Base-by-base conservation (phyloP, 495 filamentous ascomycete genomes). In the Penicillium samsonianum region DNA sequence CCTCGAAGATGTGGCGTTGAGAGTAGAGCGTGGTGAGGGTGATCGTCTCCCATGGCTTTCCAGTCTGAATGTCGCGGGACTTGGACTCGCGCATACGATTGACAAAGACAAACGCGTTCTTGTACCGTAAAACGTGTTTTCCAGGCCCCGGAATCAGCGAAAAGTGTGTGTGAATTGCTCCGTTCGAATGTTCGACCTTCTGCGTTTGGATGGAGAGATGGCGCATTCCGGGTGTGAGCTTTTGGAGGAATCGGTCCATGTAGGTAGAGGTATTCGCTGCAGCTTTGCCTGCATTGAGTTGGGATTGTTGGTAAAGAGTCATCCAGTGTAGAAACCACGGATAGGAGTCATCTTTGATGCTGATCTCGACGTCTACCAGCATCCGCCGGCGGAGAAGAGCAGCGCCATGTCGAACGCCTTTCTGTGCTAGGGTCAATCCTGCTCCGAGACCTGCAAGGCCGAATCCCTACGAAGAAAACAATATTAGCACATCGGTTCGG, bases 271-370 rank as follows among this genome's bases (percentile, higher is more conserved):
- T 76, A 50, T 67, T 68, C 41, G 71, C 65, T n/a, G 67, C 62
- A 16, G 68, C 55, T 51, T 67, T 63, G 72, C 73, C 50, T 66
- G 78, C 56, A 41, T 64, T 68, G 46, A 81, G 63, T 59, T 83
- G 82, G 33, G 79, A 75, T 56, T 79, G 76, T 43, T 92, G 90
- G 55, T 92, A 92, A 28, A 88, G 78, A 16, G 91, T 90, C 76
- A 98, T 90, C 92, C 95, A 98, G 40, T 90, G 83, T 4, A 98
- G 82, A 35, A 98, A 85, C 93, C 94, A 98, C 53, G 83, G 86
- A 71, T 98, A 98, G 12, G 93, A 90, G 48, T 91, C 87, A 70
- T 98, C 94, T 64, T 90, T 89, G 65, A 89, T 89, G 65, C 86
- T 92, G 69, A 98, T 96, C 70, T 98, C 95, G 61, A 98, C 82